phyloP scores from a whole-genome alignment of 2,329 filamentous ascomycete genomes.

The Teratosphaeria gauchensis region DNA sequence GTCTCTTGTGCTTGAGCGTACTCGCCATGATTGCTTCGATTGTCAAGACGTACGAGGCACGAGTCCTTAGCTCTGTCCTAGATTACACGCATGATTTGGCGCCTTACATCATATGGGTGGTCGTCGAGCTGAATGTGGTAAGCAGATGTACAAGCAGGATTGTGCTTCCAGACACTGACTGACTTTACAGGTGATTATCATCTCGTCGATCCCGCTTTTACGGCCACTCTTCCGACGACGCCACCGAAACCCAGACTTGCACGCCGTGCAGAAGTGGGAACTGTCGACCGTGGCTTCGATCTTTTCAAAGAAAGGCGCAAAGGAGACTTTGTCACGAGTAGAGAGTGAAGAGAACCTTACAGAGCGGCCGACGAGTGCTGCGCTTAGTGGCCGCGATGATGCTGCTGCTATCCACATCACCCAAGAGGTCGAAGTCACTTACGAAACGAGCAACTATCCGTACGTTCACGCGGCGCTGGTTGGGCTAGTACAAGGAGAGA shows the following conservation, averaged over 20 bases:
- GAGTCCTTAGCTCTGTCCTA: conserved; percentile 13
- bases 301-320: conserved; percentile 4
- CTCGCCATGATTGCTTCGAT: conserved; percentile 22
- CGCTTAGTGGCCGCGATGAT: background rate
- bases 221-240: conserved; percentile 15
- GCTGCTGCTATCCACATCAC: conserved; percentile 8
- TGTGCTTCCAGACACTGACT: background rate
- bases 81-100: conserved; percentile 22
- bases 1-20: conserved; percentile 18
- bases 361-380: conserved; percentile 1
- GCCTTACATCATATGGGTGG: conserved; percentile 19
- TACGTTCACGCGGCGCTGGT: conserved; percentile 23
- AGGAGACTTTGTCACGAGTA: conserved; percentile 6
- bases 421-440: conserved; percentile 14
- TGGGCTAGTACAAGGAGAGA: conserved; percentile 17
- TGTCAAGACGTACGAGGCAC: conserved; percentile 23
- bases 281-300: conserved; percentile 1
- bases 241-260: background rate
- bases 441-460: conserved; percentile 12
- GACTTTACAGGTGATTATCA: conserved; percentile 13
- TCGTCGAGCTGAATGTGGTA: conserved; percentile 27
- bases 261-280: conserved; percentile 1
- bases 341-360: conserved; percentile 9
- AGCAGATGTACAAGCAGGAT: background rate
- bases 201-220: conserved; percentile 20